Evolutionary conservation across 441 rosid species (phyloP), one percentile per base, ranked within the genome.

Genomic region (Theobroma grandiflorum): DNA sequence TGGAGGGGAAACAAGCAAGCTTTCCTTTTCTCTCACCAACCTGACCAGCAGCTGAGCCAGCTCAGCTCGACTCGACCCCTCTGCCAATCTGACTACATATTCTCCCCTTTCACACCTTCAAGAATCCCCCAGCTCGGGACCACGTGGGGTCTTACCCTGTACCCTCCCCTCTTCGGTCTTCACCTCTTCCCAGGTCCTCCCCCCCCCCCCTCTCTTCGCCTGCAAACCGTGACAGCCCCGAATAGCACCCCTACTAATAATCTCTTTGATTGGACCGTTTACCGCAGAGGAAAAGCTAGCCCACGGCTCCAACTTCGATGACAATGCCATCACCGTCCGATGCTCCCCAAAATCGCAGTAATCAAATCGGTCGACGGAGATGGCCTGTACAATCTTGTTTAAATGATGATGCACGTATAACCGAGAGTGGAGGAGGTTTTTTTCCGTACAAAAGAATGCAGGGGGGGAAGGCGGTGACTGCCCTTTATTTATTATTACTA

Each of bases 201-300:
- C 10, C 3, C 11, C 26, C 9, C 35, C 10, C 7, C 10, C 3
- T 4, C 26, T 3, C 35, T 9, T 53, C 43, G 73, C 53, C 6
- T 26, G 31, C 31, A 11, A 63, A 52, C 4, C 1, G 53, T 59
- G 43, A 42, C 55, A 81, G 70, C 26, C 82, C 77, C 69, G 43
- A 53, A 75, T 79, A 49, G 76, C 67, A 78, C 61, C 33, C 72
- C 79, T 57, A 35, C 33, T 16, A 45, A 45, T 52, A 35, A 22
- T 42, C 45, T 75, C 61, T 18, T 62, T 79, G 85, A 82, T 78
- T 75, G 67, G 84, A 82, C 82, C 22, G 77, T 82, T 26, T 64
- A 53, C 20, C 43, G 12, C 68, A 50, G 68, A 26, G 79, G 33
- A 61, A 43, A 68, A 18, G 26, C 12, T 47, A 79, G 8, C 1